Evolutionary conservation across 306 rosid species (phyloP).

Genomic region (Astragalus glycyphyllos): DNA sequence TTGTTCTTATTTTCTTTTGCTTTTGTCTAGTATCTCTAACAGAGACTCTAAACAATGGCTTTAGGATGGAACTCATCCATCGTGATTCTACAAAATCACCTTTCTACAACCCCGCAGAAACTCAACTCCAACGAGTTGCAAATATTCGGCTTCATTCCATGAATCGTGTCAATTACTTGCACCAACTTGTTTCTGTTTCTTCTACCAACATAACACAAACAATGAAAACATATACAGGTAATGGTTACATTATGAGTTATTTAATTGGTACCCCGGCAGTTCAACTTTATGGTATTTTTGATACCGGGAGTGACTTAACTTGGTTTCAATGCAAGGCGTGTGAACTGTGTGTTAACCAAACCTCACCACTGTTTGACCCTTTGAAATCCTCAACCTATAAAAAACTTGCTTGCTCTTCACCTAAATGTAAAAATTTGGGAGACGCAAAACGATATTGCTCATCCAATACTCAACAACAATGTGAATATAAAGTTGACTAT

Average conservation of each 20-base stretch:
- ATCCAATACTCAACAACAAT: not conserved
- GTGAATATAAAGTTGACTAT: slow-evolving; percentile 34
- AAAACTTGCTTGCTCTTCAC: not conserved
- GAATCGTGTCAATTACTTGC: no score
- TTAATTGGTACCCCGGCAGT: slow-evolving; percentile 60
- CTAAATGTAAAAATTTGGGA: rapidly evolving
- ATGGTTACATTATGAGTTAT: slow-evolving; percentile 52
- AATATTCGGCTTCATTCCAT: no score
- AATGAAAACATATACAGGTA: not conserved
- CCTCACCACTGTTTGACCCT: slow-evolving; percentile 50
- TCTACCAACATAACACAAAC: no score
- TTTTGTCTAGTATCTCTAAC: no score
- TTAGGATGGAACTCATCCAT: no score
- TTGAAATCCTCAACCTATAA: slow-evolving; percentile 43
- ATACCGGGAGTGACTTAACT: slow-evolving; percentile 60
- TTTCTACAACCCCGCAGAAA: no score
- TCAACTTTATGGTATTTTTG: slow-evolving; percentile 45
- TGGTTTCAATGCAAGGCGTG: slow-evolving; percentile 71
- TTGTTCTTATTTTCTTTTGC: no score
- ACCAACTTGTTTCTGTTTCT: no score
- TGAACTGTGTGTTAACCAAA: slow-evolving; percentile 40
- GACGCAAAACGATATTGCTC: not conserved
- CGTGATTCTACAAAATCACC: no score
- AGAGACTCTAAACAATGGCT: no score
- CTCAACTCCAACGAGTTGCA: no score